Base-by-base conservation (phyloP, 176 grass and related monocot species). In the Musa beccarii region DNA sequence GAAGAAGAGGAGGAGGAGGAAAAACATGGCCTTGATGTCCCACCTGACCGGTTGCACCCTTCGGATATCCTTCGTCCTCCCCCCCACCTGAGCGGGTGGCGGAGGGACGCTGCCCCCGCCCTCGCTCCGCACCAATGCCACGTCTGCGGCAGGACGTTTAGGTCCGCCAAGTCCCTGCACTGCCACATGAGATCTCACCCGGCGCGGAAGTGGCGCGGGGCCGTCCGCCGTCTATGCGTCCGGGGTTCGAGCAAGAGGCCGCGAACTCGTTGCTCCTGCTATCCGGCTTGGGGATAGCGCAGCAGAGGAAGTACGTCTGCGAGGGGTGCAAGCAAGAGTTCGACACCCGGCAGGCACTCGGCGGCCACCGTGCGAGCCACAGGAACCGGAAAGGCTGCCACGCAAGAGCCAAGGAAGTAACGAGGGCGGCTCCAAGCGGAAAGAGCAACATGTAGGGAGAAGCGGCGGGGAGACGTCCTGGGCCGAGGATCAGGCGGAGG, bases 131-230 rank as follows among this genome's bases (percentile, higher is more conserved):
- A 54, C 49, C 79, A 78, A 12, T 96, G 92, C 76, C 78, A 52
- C 1, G 86, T 86, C 69, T 96, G 92, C 76, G 75, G 72, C 3
- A 90, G 74, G 88, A 59, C 0, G 21, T 96, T 89, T 84, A 29
- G 15, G 1, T 86, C 88, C 12, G 10, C 51, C 51, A 91, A 96
- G 83, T 88, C 92, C 3, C 81, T 96, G 20, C 81, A 83, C 24
- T 88, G 88, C 11, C 92, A 96, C 81, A 91, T 91, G 92, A 72
- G 92, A 0, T 85, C 83, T 79, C 92, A 96, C 77, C 88, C 92
- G 16, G 88, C 91, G 51, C 83, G 88, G 50, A 76, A 65, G 50
- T 96, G 84, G 79, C 92, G 92, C 28, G 92, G 88, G 26, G 81
- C 91, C 64, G 84, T 43, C 49, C 78, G 14, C 81, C 81, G 52